Conservation (phyloP, 306 rosid genomes). For the Fragaria iinumae region DNA sequence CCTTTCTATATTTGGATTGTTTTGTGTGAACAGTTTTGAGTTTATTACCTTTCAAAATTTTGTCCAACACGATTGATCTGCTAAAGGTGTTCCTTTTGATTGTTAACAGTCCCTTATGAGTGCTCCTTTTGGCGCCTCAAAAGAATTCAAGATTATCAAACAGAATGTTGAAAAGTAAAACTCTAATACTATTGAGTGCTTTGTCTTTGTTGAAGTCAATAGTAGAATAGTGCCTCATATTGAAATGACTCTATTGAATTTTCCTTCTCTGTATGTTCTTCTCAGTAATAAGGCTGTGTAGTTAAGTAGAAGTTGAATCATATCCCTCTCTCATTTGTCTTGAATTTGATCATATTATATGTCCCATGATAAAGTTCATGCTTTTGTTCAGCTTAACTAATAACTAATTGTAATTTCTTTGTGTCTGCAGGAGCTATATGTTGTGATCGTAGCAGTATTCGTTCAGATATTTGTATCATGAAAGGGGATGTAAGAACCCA, state of each 20-base stretch:
- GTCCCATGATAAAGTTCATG: not conserved
- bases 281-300: not conserved
- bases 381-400: not conserved
- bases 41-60: not conserved
- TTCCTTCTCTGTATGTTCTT: not conserved
- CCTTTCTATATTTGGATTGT: not conserved
- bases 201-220: not conserved
- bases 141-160: not conserved
- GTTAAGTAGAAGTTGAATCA: not conserved
- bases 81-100: not conserved
- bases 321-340: not conserved
- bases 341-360: not conserved
- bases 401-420: not conserved
- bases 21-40: not conserved
- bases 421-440: constrained; percentile 63
- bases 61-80: not conserved
- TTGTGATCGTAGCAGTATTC: constrained; percentile 75
- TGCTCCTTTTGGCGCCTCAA: not conserved
- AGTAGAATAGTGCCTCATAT: not conserved
- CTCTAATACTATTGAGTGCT: not conserved
- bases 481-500: constrained; percentile 87
- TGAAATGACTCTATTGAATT: not conserved
- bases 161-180: not conserved
- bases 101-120: not conserved
- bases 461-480: constrained; percentile 83